Evolutionary conservation across 805 yeast species (phyloP), one percentile per base, ranked within the genome.

Genomic region (Spathaspora hagerdaliae): DNA sequence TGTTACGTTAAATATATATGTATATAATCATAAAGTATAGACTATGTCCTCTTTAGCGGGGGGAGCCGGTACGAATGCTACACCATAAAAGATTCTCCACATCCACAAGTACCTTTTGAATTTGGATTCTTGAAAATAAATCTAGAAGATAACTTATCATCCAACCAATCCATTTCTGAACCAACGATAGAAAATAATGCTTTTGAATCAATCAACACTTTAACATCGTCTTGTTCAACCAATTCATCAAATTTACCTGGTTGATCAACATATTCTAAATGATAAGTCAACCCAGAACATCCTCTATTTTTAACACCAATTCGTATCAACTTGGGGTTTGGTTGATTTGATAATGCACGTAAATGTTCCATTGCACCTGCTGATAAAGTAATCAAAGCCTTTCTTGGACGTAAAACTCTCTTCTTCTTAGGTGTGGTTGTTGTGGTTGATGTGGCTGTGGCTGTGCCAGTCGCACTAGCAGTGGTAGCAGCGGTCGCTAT

Each of bases 61-160:
- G 24, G 24, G 24, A 19, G n/a, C n/a, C n/a, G n/a, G n/a, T 19
- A 19, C 24, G 24, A n/a, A 19, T 19, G 24, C 53, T 70, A 91
- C 7, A 92, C 97, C 97, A 91, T 94, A 65, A 94, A 94, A 5
- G 97, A 88, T 71, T 94, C 99, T 44, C 99, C 99, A 66, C 99
- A 94, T 10, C 99, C 99, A 69, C 99, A 94, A 41, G 96, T 87
- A 31, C 98, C 99, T 71, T 92, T 94, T 35, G 96, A 86, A 68
- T 94, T 94, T 51, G 99, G 99, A 65, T 94, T 94, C 61, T 78
- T 85, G 75, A 94, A 94, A 14, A 94, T 89, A 63, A 94, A 94
- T 58, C 95, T 79, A 11, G 94, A 83, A 31, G 90, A 79, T 51
- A 94, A 73, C 64, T 89, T 91, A 59, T 94, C 97, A 60, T 94